phyloP scores from a whole-genome alignment of 2,329 filamentous ascomycete genomes.

The Alternaria longipes region DNA sequence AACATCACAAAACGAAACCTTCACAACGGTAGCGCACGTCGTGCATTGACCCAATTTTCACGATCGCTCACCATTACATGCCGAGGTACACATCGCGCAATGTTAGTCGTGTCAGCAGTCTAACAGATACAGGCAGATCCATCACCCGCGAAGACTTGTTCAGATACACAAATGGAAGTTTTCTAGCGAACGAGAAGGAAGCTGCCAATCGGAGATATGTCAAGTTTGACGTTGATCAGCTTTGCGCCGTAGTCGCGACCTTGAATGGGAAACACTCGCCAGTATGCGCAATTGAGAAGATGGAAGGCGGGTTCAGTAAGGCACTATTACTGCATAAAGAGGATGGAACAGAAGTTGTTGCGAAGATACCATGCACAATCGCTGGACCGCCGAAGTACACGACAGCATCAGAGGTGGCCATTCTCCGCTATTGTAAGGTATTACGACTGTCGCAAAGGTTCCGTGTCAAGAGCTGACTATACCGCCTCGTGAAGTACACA shows the following conservation, averaged over 20 bases:
- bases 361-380: constrained; percentile 40
- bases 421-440: constrained; percentile 42
- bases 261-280: constrained; percentile 27
- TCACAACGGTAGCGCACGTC: too few relatives aligned
- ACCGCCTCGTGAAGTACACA: constrained; percentile 13
- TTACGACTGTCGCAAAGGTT: not conserved
- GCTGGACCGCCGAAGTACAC: constrained; percentile 42
- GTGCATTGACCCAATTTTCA: not conserved
- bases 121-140: constrained; percentile 1
- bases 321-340: constrained; percentile 37
- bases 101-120: too few relatives aligned
- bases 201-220: constrained; percentile 35
- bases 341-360: constrained; percentile 27
- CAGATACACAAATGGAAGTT: constrained; percentile 40
- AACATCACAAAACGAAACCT: too few relatives aligned
- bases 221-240: constrained; percentile 40
- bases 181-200: constrained; percentile 39
- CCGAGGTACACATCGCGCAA: not conserved
- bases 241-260: constrained; percentile 39
- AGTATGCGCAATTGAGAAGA: constrained; percentile 42
- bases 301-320: constrained; percentile 48
- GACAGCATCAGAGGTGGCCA: constrained; percentile 50
- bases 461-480: constrained; percentile 4
- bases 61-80: constrained; percentile 9
- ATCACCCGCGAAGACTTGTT: constrained; percentile 34